Evolutionary conservation across 1,284 basidiomycete genomes (phyloP).

Genomic region (Boletus smithii): DNA sequence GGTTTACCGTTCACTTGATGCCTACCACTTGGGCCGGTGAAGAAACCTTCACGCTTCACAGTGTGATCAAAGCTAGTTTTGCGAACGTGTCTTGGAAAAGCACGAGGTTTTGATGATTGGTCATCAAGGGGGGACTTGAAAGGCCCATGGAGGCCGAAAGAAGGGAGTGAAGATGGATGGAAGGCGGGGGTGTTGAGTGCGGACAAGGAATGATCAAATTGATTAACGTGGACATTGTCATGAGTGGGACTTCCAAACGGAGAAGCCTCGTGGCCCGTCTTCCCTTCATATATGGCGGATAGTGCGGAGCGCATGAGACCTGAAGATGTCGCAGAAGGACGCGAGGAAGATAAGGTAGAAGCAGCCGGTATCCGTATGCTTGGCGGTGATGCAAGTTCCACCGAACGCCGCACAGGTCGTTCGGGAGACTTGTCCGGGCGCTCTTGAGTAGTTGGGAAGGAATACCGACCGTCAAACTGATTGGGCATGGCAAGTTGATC

Average conservation of each 20-base stretch:
- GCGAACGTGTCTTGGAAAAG: conserved; percentile 78
- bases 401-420: conserved; percentile 24
- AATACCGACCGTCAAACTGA: conserved; percentile 43
- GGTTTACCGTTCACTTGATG: conserved; percentile 79
- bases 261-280: conserved; percentile 34
- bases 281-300: conserved; percentile 57
- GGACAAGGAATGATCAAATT: conserved; percentile 42
- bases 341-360: conserved; percentile 46
- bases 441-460: conserved; percentile 37
- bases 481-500: conserved; percentile 42
- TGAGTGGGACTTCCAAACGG: conserved; percentile 33
- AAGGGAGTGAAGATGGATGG: conserved; percentile 66
- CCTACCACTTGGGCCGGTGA: conserved; percentile 56
- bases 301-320: conserved; percentile 40
- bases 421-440: conserved; percentile 31
- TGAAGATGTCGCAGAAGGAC: conserved; percentile 47
- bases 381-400: conserved; percentile 34
- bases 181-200: conserved; percentile 50
- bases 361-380: conserved; percentile 51
- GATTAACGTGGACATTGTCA: conserved; percentile 38
- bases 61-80: conserved; percentile 94
- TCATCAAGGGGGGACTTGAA: conserved; percentile 41
- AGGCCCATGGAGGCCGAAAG: conserved; percentile 57
- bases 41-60: conserved; percentile 62
- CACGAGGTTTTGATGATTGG: conserved; percentile 43